Base-by-base conservation (phyloP, 2,329 filamentous ascomycete genomes). In the Cercospora citrullina region DNA sequence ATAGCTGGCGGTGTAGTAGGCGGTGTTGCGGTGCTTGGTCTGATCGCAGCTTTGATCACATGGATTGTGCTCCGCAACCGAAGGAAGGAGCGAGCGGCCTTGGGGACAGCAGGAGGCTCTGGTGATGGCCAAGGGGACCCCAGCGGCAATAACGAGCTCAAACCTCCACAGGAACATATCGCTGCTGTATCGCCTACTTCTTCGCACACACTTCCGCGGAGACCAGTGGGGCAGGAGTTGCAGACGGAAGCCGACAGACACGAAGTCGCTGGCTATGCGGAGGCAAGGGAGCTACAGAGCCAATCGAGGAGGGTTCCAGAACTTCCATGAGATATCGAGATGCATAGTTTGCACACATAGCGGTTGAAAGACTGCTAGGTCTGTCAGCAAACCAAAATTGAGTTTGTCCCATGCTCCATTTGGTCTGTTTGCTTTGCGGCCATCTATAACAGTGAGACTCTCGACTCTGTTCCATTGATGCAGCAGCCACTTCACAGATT, bases 41-140 rank as follows among this genome's bases (percentile, higher is more conserved):
- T 64, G 18, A 58, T 64, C 21, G 62, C 62, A 58, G 62, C 62
- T 10, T 7, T 64, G 18, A 64, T 64, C 31, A 64, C 62, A 4
- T 64, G 62, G 62, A 64, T 64, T 16, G 33, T 64, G n/a, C 62
- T 64, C 30, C 48, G 62, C n/a, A 64, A 64, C 30, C 30, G 51
- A 21, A 64, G 62, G 23, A 64, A 64, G 16, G 62, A 64, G 28
- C 61, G 62, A 18, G 62, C 62, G 48, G 51, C 31, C 30, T 0
- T 10, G n/a, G 31, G 23, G 26, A 31, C 51, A 21, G 30, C 51
- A 36, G 18, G 31, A 16, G 51, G 48, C 48, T 21, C 28, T 0
- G 28, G 23, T 2, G 36, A 7, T 2, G 60, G 18, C 12, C 14
- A 62, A 26, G 39, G 39, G 16, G 18, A 1, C 5, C 9, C 14